Conservation (phyloP, 1,284 basidiomycete genomes). For the Flammula alnicola region DNA sequence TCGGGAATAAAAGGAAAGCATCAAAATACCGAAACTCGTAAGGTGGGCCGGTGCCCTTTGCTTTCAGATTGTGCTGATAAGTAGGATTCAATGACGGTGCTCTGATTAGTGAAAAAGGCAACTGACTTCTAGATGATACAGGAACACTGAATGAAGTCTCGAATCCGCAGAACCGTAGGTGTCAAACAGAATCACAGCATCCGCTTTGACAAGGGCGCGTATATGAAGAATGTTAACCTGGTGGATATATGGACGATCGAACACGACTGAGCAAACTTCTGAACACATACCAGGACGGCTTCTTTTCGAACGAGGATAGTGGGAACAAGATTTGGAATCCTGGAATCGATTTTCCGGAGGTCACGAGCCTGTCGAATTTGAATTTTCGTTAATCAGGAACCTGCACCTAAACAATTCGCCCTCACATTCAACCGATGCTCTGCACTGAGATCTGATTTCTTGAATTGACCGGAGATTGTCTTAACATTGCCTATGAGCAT, state of each 20-base stretch:
- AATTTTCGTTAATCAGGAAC: slow-evolving; percentile 23
- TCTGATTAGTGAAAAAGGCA: slow-evolving; percentile 1
- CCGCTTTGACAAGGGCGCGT: slow-evolving; percentile 92
- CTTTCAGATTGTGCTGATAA: slow-evolving; percentile 77
- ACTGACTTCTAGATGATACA: slow-evolving; percentile 84
- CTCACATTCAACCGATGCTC: slow-evolving; percentile 90
- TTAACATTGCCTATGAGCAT: slow-evolving; percentile 75
- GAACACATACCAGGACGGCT: slow-evolving; percentile 79
- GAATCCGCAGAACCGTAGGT: slow-evolving; percentile 86
- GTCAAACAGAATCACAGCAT: slow-evolving; percentile 92
- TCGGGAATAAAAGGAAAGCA: slow-evolving; percentile 11
- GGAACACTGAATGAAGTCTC: slow-evolving; percentile 82
- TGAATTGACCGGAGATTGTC: slow-evolving; percentile 90
- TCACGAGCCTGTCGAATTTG: slow-evolving; percentile 79
- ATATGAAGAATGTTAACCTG: slow-evolving; percentile 95
- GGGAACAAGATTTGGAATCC: slow-evolving; percentile 92
- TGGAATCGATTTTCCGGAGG: slow-evolving; percentile 94
- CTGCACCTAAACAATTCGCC: slow-evolving; percentile 23
- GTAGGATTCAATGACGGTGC: slow-evolving; percentile 17
- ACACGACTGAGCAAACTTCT: too few species aligned
- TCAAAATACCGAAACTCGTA: slow-evolving; percentile 93
- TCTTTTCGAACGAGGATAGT: slow-evolving; percentile 90
- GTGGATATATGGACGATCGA: too few species aligned
- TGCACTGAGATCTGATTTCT: slow-evolving; percentile 85
- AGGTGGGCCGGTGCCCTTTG: slow-evolving; percentile 66